Evolutionary conservation across 1,284 basidiomycete species (phyloP).

Genomic region (Pseudozyma pruni): DNA sequence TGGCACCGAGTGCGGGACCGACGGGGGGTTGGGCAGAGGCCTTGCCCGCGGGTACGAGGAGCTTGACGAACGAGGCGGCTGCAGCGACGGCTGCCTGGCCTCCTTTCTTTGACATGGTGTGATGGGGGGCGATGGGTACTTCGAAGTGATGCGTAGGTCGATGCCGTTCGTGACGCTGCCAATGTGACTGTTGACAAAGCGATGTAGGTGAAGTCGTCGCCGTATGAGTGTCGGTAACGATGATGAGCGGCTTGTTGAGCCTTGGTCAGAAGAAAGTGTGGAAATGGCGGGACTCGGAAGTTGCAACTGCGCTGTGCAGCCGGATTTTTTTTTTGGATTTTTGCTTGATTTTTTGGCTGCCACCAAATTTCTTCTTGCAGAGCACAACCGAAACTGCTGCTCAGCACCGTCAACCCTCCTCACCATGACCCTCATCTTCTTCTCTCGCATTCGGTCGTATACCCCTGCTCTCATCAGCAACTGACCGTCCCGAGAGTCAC

Average conservation of each 20-base stretch:
- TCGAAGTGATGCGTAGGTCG: too few relatives aligned
- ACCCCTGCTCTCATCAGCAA: neutral
- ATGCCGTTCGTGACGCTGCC: too few relatives aligned
- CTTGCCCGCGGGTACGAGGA: constrained; percentile 91
- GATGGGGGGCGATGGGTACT: too few relatives aligned
- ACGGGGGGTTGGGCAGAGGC: constrained; percentile 95
- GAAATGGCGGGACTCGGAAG: constrained; percentile 33
- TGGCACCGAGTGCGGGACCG: constrained; percentile 94
- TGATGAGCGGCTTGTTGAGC: neutral
- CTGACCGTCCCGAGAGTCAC: neutral
- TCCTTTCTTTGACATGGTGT: constrained; percentile 63
- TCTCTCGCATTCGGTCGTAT: neutral
- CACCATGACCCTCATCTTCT: neutral
- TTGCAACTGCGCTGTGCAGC: neutral
- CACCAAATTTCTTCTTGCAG: constrained; percentile 17
- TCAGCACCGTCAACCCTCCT: neutral
- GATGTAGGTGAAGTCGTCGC: neutral
- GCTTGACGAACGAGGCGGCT: constrained; percentile 69
- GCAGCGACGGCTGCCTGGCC: constrained; percentile 49
- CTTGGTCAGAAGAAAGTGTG: constrained; percentile 28
- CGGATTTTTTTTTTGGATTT: constrained; percentile 16
- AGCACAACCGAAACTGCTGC: neutral
- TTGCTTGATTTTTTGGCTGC: constrained; percentile 9
- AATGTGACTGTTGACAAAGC: neutral
- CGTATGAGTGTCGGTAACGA: neutral